Evolutionary conservation across 306 rosid genomes (phyloP).

Genomic region (Urtica urens): DNA sequence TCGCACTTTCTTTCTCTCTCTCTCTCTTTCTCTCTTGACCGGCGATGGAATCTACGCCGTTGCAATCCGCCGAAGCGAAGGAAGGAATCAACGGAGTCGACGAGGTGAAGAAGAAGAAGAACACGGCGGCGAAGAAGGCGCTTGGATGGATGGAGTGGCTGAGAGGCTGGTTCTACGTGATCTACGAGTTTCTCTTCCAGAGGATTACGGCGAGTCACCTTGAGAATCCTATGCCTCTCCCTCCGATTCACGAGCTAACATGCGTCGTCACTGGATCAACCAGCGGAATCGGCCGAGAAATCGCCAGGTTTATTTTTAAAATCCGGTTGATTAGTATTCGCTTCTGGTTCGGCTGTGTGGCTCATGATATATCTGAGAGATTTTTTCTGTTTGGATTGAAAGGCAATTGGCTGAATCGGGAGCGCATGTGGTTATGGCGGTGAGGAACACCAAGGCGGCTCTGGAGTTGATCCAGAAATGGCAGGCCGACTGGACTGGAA

Average conservation of each 20-base stretch:
- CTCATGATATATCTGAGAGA: not conserved
- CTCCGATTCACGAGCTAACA: constrained; percentile 67
- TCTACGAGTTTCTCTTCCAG: constrained; percentile 76
- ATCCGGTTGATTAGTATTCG: not conserved
- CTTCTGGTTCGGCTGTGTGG: not conserved
- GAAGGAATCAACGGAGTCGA: not conserved
- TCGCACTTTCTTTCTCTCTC: not conserved
- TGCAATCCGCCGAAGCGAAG: not conserved
- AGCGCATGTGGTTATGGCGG: constrained; percentile 97
- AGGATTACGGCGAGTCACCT: constrained; percentile 80
- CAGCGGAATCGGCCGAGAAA: constrained; percentile 92
- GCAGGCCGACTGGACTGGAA: constrained; percentile 75
- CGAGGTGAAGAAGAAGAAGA: not conserved
- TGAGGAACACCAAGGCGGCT: constrained; percentile 80
- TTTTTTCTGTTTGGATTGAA: constrained; percentile 16
- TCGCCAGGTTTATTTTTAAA: constrained; percentile 51
- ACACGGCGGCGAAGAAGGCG: constrained; percentile 31
- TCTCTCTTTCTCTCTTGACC: not conserved
- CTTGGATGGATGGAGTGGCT: constrained; percentile 91
- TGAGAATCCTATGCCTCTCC: constrained; percentile 74
- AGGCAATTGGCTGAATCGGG: constrained; percentile 97
- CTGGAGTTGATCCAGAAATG: constrained; percentile 74
- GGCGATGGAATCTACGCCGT: constrained; percentile 14
- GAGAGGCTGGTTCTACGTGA: constrained; percentile 54
- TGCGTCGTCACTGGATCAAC: constrained; percentile 94